Percentiles rank a stretch among this genome's conserved stretches.
Evolutionary conservation across 352 stramenopile genomes (phyloP).

Genomic region (Pythium sp.): DNA sequence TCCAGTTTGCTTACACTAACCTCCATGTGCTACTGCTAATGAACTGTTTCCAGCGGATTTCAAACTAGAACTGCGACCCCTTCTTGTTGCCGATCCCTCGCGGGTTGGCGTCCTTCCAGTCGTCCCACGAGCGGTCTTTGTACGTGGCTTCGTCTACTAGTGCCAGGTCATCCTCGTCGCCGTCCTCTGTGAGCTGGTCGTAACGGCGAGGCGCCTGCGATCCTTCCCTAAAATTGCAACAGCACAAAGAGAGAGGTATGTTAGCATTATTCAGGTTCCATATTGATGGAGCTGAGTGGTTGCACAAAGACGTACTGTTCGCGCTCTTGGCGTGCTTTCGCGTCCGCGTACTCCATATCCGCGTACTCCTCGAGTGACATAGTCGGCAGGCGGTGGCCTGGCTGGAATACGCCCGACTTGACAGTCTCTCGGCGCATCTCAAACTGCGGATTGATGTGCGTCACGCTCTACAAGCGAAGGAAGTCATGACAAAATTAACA

Average conservation of each 20-base stretch:
- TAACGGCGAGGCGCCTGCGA: slow-evolving; percentile 78
- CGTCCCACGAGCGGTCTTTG: slow-evolving; percentile 95
- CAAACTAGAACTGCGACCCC: slow-evolving; percentile 88
- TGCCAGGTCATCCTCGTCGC: slow-evolving; percentile 92
- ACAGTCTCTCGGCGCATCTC: slow-evolving; percentile 88
- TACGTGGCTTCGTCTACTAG: slow-evolving; percentile 92
- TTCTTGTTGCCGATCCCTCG: slow-evolving; percentile 97
- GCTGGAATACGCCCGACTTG: slow-evolving; percentile 91
- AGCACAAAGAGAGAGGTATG: background rate
- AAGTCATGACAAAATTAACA: slow-evolving; percentile 1
- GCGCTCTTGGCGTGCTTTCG: slow-evolving; percentile 83
- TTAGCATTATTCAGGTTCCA: background rate
- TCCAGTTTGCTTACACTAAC: no score
- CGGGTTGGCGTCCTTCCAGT: slow-evolving; percentile 96
- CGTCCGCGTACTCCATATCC: slow-evolving; percentile 84
- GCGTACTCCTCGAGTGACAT: slow-evolving; percentile 95
- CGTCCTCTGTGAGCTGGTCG: slow-evolving; percentile 92
- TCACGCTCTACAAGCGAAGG: slow-evolving; percentile 58
- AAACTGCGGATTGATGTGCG: slow-evolving; percentile 82
- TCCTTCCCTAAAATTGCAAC: slow-evolving; percentile 33
- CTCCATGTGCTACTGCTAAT: background rate
- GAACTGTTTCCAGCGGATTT: background rate
- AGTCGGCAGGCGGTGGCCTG: slow-evolving; percentile 94
- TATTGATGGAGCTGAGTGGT: background rate
- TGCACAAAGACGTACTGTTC: slow-evolving; percentile 44